Conservation (phyloP, 1,139 yeast species). For the Zygoascus sp. region DNA sequence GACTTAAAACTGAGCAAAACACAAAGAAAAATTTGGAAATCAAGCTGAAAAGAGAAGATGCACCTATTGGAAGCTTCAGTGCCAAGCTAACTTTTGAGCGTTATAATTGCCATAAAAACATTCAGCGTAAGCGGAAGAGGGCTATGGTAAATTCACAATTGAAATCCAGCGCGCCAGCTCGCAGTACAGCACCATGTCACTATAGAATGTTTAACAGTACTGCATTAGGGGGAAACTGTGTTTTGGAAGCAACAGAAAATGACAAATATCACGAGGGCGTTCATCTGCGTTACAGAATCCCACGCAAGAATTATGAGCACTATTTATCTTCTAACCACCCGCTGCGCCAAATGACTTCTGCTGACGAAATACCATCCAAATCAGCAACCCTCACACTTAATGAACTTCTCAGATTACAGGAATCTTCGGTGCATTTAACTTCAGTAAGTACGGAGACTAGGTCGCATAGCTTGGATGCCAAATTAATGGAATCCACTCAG, state of each 20-base stretch:
- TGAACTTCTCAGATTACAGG: no score
- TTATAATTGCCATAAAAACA: slow-evolving; percentile 10
- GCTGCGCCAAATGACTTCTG: slow-evolving; percentile 8
- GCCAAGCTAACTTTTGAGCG: slow-evolving; percentile 8
- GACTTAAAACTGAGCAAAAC: background rate
- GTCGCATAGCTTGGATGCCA: no score
- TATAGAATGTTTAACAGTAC: no score
- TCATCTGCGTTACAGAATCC: background rate
- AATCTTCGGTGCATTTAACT: no score
- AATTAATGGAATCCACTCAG: no score
- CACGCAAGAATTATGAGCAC: background rate
- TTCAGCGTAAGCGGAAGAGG: background rate
- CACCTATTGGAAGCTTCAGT: slow-evolving; percentile 11
- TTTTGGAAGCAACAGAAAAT: background rate
- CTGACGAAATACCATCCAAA: background rate
- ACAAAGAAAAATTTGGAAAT: background rate
- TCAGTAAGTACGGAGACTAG: no score
- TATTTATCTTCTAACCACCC: slow-evolving; percentile 10
- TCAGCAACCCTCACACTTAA: no score
- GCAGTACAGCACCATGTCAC: background rate
- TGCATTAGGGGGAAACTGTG: no score
- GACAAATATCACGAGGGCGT: background rate
- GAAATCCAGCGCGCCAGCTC: background rate
- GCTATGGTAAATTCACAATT: background rate
- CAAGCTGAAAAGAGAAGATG: background rate